Base-by-base conservation (phyloP, 1,284 basidiomycete species). In the Vanrija pseudolonga region DNA sequence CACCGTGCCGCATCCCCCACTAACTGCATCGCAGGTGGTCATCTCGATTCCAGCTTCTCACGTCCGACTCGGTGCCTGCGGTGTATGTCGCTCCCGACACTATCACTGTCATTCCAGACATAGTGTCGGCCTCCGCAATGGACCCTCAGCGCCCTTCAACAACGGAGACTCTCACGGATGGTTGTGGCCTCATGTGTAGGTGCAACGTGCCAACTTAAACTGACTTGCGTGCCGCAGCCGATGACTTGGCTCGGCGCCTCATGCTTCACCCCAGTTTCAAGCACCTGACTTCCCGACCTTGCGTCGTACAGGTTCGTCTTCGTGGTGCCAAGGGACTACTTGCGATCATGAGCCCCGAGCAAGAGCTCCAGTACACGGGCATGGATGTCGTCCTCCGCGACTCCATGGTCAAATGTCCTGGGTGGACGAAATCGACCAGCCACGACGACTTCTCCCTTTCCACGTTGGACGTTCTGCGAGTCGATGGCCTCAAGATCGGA, bases 141-240 rank as follows among this genome's bases (percentile, higher is more conserved):
- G 18, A 50, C 22, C 53, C 47, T 3, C 9, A 28, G 3, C 8
- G 28, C 12, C 51, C 56, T 3, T 37, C 23, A 3, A 38, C 51
- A 1, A 14, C 23, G 4, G 47, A 57, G 37, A 57, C 47, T 17
- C 50, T 73, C 14, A 72, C 67, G 3, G 71, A 73, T 41, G 71
- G 71, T 2, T 71, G 68, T 45, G 71, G 71, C 18, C 50, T 70
- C 14, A 73, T 73, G 71, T 68, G 69, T 67, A 51, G 46, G 66
- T 57, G 6, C 2, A 2, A 22, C 11, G 17, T 24, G 2, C 8
- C 9, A 12, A 11, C 20, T 9, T 11, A 5, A 8, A 24, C 51
- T 48, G 39, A 47, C 28, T n/a, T n/a, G 23, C 17, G 14, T 26
- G 2, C 15, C 2, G n/a, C 48, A 70, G 67, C 68, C 17, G 56